Evolutionary conservation across 768 basidiomycete species (phyloP).

Genomic region (Pholiota conissans): DNA sequence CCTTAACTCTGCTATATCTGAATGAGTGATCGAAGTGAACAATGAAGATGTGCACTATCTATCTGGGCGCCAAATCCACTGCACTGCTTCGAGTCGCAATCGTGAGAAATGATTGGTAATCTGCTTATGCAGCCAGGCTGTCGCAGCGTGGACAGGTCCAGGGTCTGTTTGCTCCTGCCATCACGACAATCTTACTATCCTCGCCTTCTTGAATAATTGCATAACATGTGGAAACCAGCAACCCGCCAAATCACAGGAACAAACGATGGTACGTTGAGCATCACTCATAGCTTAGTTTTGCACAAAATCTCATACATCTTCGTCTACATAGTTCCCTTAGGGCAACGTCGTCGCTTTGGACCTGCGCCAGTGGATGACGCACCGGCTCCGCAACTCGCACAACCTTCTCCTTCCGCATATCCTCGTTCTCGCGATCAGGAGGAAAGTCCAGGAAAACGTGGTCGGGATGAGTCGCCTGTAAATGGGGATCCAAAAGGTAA

Average conservation of each 20-base stretch:
- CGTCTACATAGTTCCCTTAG: conserved; percentile 66
- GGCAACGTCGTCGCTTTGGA: conserved; percentile 88
- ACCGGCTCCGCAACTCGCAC: conserved; percentile 81
- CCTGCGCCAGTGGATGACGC: conserved; percentile 81
- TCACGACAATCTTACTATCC: conserved; percentile 18
- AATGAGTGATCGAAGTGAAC: too few relatives aligned
- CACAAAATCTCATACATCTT: conserved; percentile 9
- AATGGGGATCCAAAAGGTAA: conserved; percentile 74
- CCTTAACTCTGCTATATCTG: too few relatives aligned
- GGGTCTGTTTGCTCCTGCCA: conserved; percentile 15
- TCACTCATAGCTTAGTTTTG: conserved; percentile 8
- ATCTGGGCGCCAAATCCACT: too few relatives aligned
- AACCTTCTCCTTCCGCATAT: conserved; percentile 85
- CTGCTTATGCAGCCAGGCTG: conserved; percentile 19
- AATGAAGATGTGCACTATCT: too few relatives aligned
- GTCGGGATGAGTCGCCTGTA: conserved; percentile 66
- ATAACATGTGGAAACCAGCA: conserved; percentile 83
- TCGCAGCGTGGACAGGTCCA: conserved; percentile 10
- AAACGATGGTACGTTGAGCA: conserved; percentile 75
- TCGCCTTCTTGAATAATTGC: conserved; percentile 35
- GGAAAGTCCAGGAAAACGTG: conserved; percentile 58
- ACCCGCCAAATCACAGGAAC: conserved; percentile 90
- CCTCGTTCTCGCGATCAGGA: conserved; percentile 65
- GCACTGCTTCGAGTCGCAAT: too few relatives aligned
- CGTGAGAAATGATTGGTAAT: conserved; percentile 18